Evolutionary conservation across 352 stramenopile species (phyloP).

Genomic region (Globisporangium camurandrum): DNA sequence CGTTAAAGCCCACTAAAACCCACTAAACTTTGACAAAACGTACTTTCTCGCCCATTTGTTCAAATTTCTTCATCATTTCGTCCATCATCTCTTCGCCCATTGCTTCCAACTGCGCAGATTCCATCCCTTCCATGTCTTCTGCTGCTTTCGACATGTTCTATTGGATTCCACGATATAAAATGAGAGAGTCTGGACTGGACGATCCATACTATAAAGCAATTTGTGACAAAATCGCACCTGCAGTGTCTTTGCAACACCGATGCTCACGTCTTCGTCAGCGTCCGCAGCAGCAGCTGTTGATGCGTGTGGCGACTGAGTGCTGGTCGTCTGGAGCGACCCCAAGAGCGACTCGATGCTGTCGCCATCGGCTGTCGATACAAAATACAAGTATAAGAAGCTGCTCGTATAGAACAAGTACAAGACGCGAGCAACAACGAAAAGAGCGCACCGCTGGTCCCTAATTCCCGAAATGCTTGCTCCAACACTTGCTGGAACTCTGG

Average conservation of each 20-base stretch:
- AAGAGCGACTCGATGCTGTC: constrained; percentile 69
- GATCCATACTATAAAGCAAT: too few relatives aligned
- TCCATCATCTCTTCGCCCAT: constrained; percentile 95
- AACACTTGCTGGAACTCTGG: constrained; percentile 83
- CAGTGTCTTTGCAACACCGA: constrained; percentile 79
- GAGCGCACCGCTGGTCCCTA: constrained; percentile 52
- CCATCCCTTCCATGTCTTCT: constrained; percentile 80
- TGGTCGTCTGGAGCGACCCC: constrained; percentile 35
- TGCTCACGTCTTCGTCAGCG: constrained; percentile 69
- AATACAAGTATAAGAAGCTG: constrained; percentile 1
- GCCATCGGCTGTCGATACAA: constrained; percentile 30
- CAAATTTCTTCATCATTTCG: constrained; percentile 95
- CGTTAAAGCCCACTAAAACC: too few relatives aligned
- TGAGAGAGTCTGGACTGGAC: neutral
- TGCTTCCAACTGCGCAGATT: constrained; percentile 73
- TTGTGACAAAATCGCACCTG: too few relatives aligned
- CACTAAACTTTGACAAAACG: too few relatives aligned
- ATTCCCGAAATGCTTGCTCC: constrained; percentile 81
- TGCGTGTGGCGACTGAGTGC: too few relatives aligned
- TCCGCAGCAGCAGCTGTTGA: constrained; percentile 8
- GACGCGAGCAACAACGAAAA: too few relatives aligned
- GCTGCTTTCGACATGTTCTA: constrained; percentile 86
- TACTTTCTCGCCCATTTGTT: constrained; percentile 92
- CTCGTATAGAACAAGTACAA: too few relatives aligned
- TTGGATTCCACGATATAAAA: neutral